Conservation (phyloP, 2,329 filamentous ascomycete species). For the Ophiosphaerella korrae region DNA sequence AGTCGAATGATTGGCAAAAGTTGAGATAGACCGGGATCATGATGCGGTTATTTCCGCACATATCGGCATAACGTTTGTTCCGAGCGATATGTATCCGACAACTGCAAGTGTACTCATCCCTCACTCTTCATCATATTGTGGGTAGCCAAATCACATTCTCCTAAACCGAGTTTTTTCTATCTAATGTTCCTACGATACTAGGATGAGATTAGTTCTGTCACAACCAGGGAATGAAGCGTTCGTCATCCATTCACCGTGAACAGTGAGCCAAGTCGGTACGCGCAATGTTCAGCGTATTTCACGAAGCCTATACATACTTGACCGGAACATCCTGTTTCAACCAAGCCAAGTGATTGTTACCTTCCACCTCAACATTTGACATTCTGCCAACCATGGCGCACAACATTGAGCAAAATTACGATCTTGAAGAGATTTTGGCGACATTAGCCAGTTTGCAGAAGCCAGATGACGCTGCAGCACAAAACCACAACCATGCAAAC, state of each 20-base stretch:
- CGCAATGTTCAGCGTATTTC: conserved; percentile 14
- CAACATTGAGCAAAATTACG: conserved; percentile 26
- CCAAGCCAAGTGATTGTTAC: background rate
- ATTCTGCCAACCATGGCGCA: conserved; percentile 35
- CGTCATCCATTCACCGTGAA: conserved; percentile 11
- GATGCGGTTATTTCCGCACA: conserved; percentile 39
- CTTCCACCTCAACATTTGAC: background rate
- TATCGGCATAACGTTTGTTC: conserved; percentile 15
- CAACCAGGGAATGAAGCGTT: background rate
- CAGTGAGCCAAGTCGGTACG: conserved; percentile 10
- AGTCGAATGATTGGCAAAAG: conserved; percentile 43
- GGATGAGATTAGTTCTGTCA: background rate
- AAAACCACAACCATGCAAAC: conserved; percentile 16
- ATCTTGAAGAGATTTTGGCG: conserved; percentile 42
- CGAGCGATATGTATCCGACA: background rate
- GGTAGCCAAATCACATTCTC: background rate
- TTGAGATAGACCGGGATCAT: conserved; percentile 28
- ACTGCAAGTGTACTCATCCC: background rate
- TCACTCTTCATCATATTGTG: background rate
- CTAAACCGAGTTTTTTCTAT: background rate
- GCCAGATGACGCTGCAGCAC: conserved; percentile 14
- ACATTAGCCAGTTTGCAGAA: conserved; percentile 41
- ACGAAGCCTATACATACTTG: background rate
- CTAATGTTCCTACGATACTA: background rate
- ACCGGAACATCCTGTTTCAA: background rate